phyloP scores from a whole-genome alignment of 73 alveolate species.

The Stentor coeruleus region DNA sequence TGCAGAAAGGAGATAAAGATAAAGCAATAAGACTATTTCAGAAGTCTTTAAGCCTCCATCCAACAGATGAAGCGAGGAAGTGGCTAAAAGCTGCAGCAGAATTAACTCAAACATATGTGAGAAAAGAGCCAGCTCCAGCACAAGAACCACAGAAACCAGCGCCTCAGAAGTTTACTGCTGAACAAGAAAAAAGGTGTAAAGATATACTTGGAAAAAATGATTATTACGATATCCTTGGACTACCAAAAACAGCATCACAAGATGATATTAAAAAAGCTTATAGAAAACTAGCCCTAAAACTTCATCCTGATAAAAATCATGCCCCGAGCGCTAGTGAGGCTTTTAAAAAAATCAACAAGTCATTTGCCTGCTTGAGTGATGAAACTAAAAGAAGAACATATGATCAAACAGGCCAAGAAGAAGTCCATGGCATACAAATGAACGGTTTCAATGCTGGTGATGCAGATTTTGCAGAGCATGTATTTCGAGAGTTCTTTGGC shows the following conservation, averaged over 20 bases:
- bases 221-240: constrained; percentile 73
- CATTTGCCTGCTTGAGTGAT: constrained; percentile 13
- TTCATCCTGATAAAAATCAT: constrained; percentile 73
- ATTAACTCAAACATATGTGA: not conserved
- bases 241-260: constrained; percentile 64
- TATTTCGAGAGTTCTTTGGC: constrained; percentile 19
- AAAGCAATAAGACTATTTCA: constrained; percentile 28
- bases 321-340: constrained; percentile 23
- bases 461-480: constrained; percentile 11
- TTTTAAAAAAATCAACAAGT: not conserved
- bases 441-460: not conserved
- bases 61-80: constrained; percentile 19
- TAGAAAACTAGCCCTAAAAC: constrained; percentile 70
- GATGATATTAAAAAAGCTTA: constrained; percentile 76
- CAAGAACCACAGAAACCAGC: not conserved
- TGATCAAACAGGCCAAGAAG: constrained; percentile 22
- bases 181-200: constrained; percentile 36
- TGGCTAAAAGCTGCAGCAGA: not conserved
- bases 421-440: not conserved
- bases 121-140: not conserved
- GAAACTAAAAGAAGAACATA: not conserved
- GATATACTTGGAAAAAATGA: constrained; percentile 49
- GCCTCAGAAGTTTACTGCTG: not conserved
- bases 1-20: constrained; percentile 27
- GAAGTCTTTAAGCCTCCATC: constrained; percentile 15